A percentile compares a stretch with the other conserved stretches of the same genome.
phyloP scores from a whole-genome alignment of 495 filamentous ascomycete species.

The Paragyromitra xinjiangensis region DNA sequence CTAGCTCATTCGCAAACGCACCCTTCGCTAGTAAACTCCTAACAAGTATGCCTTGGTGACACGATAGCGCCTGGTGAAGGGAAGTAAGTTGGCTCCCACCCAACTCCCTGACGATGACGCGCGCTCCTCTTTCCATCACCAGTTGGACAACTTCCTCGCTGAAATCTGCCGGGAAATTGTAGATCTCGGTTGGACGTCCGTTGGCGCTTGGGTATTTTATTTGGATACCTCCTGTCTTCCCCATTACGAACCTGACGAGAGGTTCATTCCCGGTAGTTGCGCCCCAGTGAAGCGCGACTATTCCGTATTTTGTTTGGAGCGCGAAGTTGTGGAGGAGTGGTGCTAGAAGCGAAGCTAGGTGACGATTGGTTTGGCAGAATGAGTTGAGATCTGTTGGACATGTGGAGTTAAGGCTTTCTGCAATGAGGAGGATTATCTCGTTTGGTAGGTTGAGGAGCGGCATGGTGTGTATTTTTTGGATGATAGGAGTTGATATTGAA shows the following conservation, averaged over 20 bases:
- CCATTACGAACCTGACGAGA: conserved; percentile 25
- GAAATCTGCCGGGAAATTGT: conserved; percentile 65
- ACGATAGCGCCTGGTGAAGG: not conserved
- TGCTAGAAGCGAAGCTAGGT: not conserved
- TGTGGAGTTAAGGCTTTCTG: not conserved
- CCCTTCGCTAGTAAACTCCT: not conserved
- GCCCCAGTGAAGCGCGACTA: conserved; percentile 30
- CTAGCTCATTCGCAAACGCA: not conserved
- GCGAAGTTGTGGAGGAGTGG: conserved; percentile 17
- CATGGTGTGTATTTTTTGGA: not conserved
- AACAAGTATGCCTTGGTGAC: not conserved
- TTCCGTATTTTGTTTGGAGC: not conserved
- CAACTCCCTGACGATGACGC: not conserved
- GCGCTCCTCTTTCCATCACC: conserved; percentile 58
- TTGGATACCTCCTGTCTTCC: not conserved
- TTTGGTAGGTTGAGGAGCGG: not conserved
- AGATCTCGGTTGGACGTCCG: conserved; percentile 57
- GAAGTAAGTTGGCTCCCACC: not conserved
- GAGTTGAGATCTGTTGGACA: not conserved
- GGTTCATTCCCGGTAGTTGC: conserved; percentile 20
- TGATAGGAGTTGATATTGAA: not conserved
- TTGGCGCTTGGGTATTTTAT: not conserved
- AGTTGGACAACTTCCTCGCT: conserved; percentile 62
- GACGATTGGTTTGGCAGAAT: conserved; percentile 9
- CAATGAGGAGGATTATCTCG: not conserved